Base-by-base conservation (phyloP, 2,329 filamentous ascomycete species). In the Aspergillus ruber region DNA sequence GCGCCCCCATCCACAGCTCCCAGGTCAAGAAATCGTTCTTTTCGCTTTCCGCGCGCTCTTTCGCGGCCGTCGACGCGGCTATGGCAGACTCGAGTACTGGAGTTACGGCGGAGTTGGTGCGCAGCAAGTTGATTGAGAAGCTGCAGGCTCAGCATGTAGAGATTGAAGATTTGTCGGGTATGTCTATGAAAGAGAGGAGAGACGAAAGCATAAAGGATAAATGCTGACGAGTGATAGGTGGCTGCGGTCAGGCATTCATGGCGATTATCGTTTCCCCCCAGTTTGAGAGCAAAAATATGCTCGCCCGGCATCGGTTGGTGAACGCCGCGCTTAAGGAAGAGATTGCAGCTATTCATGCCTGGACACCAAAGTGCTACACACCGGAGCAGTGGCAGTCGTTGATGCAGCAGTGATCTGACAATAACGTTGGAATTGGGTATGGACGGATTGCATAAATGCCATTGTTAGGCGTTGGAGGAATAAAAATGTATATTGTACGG, bases 361-460 rank as follows among this genome's bases (percentile, higher is more conserved):
- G 90, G 90, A 94, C 88, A 47, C 88, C 90, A 23, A 94, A 90
- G 72, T 95, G 90, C 68, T 86, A 90, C 73, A 96, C 90, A 7
- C 88, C 88, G 0, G 88, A 90, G 61, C 88, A 96, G 74, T 95
- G 86, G 83, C 81, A 88, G 72, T 83, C 81, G 68, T 80, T 85
- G 69, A 17, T 39, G 36, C 77, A 79, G 54, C 64, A 70, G 56
- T 64, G 58, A 54, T 48, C 44, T 58, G 13, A 33, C 21, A 18
- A 27, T 29, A 33, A 43, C 20, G 15, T 27, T 35, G 9, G 29
- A 9, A 38, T 23, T 20, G 40, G 25, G 42, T 39, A 40, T 42
- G 41, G 32, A n/a, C 5, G 23, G 13, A 36, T 38, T 17, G 35
- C n/a, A 38, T 21, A 13, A 17, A 40, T 20, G 18, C 38, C 33